Evolutionary conservation across 805 yeast species (phyloP), one percentile per base, ranked within the genome.

Genomic region (Scheffersomyces lignosus): DNA sequence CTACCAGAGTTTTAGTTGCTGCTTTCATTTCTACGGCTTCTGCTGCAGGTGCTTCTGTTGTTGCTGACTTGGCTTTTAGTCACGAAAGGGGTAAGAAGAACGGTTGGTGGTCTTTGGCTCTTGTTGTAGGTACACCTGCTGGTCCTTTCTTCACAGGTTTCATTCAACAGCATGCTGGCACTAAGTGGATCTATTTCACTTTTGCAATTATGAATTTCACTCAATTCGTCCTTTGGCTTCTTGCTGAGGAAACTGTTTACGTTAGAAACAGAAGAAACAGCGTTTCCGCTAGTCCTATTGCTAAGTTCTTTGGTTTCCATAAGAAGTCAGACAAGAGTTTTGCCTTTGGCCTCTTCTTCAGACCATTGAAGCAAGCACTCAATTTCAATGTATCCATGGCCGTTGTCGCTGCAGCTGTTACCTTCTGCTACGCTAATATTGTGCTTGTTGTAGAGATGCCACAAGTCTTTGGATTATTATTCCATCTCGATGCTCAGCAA

Each of bases 361-460:
- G 18, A n/a, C 52, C 52, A 13, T 37, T 43, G 12, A 30, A 24
- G 25, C 31, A 29, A 10, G 28, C 44, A 16, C 15, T 12, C 4
- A 30, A 44, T 15, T 24, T 29, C 22, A 35, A 35, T 15, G 42
- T 55, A 2, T 15, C 44, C 12, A 26, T 50, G 17, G 41, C 53
- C 8, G 38, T 50, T 1, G n/a, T 49, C 3, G 45, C 57, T 12
- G 48, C 45, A 33, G 44, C 50, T 2, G 41, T 55, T n/a, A 41
- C 51, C 12, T 55, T 51, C 36, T 33, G 44, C 17, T 56, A 47
- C 32, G 54, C 48, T 10, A 55, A 53, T 33, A 47, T 55, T 9
- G 55, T 50, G 4, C 34, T 50, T 9, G 46, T 45, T 16, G 56
- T 55, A n/a, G 60, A 53, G 26, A 35, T 53, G 18, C 52, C 61